Evolutionary conservation across 108 stramenopile species (phyloP), one percentile per base, ranked within the genome.

Genomic region (Chaetoceros muelleri): DNA sequence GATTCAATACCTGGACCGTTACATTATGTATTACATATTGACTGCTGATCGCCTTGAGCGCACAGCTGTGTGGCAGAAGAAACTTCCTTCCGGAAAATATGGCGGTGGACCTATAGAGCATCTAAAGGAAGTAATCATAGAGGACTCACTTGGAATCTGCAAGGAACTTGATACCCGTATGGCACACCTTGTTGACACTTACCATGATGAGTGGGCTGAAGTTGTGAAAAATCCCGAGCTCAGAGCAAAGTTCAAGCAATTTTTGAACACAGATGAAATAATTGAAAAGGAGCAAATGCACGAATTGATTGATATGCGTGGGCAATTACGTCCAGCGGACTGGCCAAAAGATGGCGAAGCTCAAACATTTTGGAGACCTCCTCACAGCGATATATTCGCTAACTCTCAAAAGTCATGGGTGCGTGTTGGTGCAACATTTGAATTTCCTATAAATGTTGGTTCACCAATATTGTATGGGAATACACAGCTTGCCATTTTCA

Each of bases 141-240:
- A 93, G 66, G 94, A 95, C 69, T 89, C 86, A 22, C 75, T 95
- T 21, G 91, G 94, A 28, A 95, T 95, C 49, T 81, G 79, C 61
- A 87, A 76, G 0, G 85, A 95, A 60, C 79, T 95, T 25, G 94
- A 95, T 53, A 28, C 31, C 3, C 85, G 88, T 24, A 95, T 95
- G 94, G 71, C 81, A 55, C 66, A 87, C 65, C 70, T 93, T 62
- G 85, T 95, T 18, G 83, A 93, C 57, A 95, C 91, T 3, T 95
- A 95, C 72, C 89, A 93, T 57, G 91, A 93, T 64, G 94, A 95
- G 70, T 93, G 91, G 94, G 87, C 87, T 18, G 90, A 91, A 60
- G 91, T 95, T 57, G 86, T 89, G 53, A 80, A 83, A 55, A 69
- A 89, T 51, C 91, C 87, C 0, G 75, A 79, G 52, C 66, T 70